phyloP scores from a whole-genome alignment of 306 rosid genomes.

The Calophaca sinica region DNA sequence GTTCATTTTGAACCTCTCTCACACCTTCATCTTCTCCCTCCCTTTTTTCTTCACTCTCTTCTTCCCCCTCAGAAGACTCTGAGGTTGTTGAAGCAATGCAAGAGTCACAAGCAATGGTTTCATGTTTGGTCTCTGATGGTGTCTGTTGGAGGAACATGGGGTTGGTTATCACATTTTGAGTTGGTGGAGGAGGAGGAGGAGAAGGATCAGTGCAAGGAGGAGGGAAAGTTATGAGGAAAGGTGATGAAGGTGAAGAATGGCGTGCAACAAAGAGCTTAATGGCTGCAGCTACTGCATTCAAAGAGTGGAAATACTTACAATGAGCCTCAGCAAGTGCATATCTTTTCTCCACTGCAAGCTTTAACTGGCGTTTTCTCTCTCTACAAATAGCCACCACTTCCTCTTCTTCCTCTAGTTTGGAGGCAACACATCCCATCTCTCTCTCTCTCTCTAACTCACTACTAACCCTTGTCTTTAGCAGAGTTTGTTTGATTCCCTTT shows the following conservation, averaged over 20 bases:
- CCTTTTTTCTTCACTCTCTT: conserved; percentile 60
- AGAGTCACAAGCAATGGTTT: conserved; percentile 62
- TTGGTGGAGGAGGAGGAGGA: conserved; percentile 50
- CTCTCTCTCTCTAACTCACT: not conserved
- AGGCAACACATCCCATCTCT: conserved; percentile 87
- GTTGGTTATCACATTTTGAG: conserved; percentile 70
- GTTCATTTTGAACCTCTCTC: conserved; percentile 52
- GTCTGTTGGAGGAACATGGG: conserved; percentile 89
- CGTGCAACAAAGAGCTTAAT: conserved; percentile 84
- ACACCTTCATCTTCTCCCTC: conserved; percentile 36
- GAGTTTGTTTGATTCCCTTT: conserved; percentile 35
- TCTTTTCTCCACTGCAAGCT: conserved; percentile 86
- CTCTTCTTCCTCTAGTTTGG: conserved; percentile 94
- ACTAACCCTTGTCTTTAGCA: conserved; percentile 20
- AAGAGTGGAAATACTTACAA: conserved; percentile 77
- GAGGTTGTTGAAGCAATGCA: conserved; percentile 65
- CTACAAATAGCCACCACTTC: conserved; percentile 80
- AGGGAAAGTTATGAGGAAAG: conserved; percentile 89
- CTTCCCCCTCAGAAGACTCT: conserved; percentile 72
- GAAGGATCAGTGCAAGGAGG: conserved; percentile 64
- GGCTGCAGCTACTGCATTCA: conserved; percentile 81
- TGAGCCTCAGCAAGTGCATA: conserved; percentile 89
- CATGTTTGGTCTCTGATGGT: conserved; percentile 73
- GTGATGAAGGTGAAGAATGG: conserved; percentile 82
- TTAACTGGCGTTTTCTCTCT: conserved; percentile 83